These are phyloP conservation scores for Epichloe festucae DNA, from an alignment of 2,329 filamentous ascomycete genomes.

Conservation along the genomic window DNA sequence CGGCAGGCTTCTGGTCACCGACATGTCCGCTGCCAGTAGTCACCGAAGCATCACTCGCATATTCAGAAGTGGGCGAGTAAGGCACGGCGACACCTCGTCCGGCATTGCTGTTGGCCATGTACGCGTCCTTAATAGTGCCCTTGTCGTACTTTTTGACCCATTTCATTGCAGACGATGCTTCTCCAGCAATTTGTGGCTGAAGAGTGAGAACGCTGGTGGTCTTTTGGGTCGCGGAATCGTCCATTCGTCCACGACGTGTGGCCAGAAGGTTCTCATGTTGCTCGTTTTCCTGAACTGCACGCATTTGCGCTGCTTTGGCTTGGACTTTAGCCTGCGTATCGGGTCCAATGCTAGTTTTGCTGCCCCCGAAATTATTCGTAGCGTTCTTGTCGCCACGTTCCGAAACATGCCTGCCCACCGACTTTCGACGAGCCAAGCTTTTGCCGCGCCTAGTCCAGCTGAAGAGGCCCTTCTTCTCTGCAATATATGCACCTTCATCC, in stretches of 20 bases:
- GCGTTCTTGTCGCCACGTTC: conserved; percentile 31
- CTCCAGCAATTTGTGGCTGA: conserved; percentile 70
- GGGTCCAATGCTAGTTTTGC: conserved; percentile 73
- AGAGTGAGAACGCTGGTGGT: conserved; percentile 84
- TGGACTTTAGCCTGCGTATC: conserved; percentile 92
- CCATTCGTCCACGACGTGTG: conserved; percentile 41
- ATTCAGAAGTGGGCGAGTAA: conserved; percentile 20
- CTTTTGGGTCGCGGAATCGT: conserved; percentile 50
- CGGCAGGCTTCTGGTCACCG: conserved; percentile 15
- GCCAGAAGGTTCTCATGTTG: conserved; percentile 27
- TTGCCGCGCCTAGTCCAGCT: conserved; percentile 66
- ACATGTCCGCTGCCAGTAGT: conserved; percentile 1
- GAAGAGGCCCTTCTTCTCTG: conserved; percentile 91
- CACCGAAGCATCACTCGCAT: conserved; percentile 14
- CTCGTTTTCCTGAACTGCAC: conserved; percentile 54
- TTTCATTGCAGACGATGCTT: conserved; percentile 88
- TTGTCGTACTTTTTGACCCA: conserved; percentile 96
- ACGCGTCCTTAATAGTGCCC: conserved; percentile 71
- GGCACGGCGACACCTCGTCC: conserved; percentile 47
- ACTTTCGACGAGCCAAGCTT: conserved; percentile 53
- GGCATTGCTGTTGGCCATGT: conserved; percentile 59
- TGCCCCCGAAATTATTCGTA: conserved; percentile 33
- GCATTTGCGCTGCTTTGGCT: conserved; percentile 74
- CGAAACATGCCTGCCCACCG: conserved; percentile 48
- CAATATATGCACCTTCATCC: conserved; percentile 75